Base-by-base conservation (phyloP, 2,329 filamentous ascomycete genomes). In the Penicillium capsulatum region DNA sequence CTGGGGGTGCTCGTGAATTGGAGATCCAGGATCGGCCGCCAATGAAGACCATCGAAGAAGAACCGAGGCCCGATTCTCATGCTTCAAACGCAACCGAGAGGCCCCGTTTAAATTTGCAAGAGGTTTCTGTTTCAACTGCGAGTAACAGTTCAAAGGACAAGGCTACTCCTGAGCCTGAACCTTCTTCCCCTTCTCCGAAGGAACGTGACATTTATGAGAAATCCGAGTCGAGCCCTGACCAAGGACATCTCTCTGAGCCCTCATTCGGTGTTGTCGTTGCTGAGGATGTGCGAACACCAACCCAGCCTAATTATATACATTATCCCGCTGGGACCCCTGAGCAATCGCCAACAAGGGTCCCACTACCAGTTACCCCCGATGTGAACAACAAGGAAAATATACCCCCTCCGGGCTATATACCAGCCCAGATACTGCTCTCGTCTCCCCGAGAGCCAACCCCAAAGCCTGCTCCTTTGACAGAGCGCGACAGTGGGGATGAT, bases 31-130 rank as follows among this genome's bases (percentile, higher is more conserved):
- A 36, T 5, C 19, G 19, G 9, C 5, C 19, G 5, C 19, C 19
- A 22, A 53, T 53, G 51, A 48, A 59, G 30, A 55, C 53, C 1
- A 55, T 56, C 11, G 38, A 50, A 22, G 54, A 55, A 38, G 50
- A 56, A 20, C 22, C 40, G n/a, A 31, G 28, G 16, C 15, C 24
- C 9, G 10, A 30, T 13, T 32, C 31, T 1, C 19, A 40, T 22
- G 19, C 19, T 9, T 22, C 19, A 9, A 22, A 22, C 10, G 11
- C n/a, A 31, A 31, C 30, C 3, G 11, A 10, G 30, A 31, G 30
- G 4, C 30, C 17, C 10, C 19, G 19, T 22, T 22, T 22, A 9
- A 9, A 22, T 5, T 5, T 22, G 9, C 9, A 5, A 22, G 19
- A 22, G 19, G 19, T 9, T 22, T 5, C 19, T 22, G 19, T 5